Percentiles rank a stretch among this genome's conserved stretches.
phyloP scores from a whole-genome alignment of 306 rosid species.

The Dryas drummondii region DNA sequence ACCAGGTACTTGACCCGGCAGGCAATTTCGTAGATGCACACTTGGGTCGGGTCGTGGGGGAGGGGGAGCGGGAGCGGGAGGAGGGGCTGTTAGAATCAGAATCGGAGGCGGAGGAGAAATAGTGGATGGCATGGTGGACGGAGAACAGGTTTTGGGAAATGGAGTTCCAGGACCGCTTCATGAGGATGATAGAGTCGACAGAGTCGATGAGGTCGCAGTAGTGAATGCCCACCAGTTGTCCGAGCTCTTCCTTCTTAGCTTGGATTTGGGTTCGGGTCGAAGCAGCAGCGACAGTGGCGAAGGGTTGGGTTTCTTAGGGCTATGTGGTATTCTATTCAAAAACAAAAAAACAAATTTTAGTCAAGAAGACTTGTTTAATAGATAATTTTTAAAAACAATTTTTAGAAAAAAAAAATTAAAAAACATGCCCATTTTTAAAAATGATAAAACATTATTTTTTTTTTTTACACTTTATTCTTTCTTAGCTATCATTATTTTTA shows the following conservation, averaged over 20 bases:
- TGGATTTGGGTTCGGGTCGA: conserved; percentile 77
- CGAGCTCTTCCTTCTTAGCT: conserved; percentile 91
- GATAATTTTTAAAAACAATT: too few species aligned
- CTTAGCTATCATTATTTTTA: too few species aligned
- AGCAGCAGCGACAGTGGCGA: neutral
- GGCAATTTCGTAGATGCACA: conserved; percentile 64
- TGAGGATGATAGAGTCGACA: conserved; percentile 84
- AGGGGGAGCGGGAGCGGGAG: conserved; percentile 35
- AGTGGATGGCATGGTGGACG: too few species aligned
- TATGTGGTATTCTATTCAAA: too few species aligned
- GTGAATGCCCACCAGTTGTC: conserved; percentile 87
- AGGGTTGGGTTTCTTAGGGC: too few species aligned
- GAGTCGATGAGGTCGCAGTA: conserved; percentile 97
- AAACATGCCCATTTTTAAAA: too few species aligned
- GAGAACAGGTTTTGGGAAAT: conserved; percentile 70
- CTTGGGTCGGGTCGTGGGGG: conserved; percentile 36
- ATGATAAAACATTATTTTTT: too few species aligned
- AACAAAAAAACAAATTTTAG: too few species aligned
- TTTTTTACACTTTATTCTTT: too few species aligned
- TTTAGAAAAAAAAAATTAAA: too few species aligned
- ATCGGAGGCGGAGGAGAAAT: conserved; percentile 47
- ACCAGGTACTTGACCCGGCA: conserved; percentile 93
- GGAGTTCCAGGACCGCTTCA: conserved; percentile 64
- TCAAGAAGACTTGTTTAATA: too few species aligned
- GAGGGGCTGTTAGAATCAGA: conserved; percentile 19